A percentile compares a stretch with the other conserved stretches of the same genome.
These are phyloP conservation scores for Musa balbisiana DNA, from an alignment of 202 grass and related monocot genomes.

Conservation along the genomic window DNA sequence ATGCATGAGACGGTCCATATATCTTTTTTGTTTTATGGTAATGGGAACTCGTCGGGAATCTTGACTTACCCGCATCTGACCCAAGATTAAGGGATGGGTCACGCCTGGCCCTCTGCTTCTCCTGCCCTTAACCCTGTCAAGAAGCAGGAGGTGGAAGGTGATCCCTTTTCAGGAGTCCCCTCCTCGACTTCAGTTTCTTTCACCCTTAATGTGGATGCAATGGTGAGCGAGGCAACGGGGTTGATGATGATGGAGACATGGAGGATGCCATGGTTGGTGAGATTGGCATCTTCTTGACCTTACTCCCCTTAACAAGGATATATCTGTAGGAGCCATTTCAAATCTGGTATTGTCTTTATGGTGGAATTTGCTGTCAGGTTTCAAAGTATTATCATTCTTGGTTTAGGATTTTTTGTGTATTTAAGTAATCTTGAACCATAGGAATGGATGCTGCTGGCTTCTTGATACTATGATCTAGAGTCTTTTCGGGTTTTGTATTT, in stretches of 20 bases:
- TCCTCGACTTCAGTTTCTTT: not conserved
- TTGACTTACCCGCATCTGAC: slow-evolving; percentile 33
- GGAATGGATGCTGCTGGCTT: no score
- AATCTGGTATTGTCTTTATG: no score
- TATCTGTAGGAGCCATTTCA: slow-evolving; percentile 22
- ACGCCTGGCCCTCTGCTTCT: not conserved
- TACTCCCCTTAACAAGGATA: slow-evolving; percentile 53
- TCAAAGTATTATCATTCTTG: not conserved
- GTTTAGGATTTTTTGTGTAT: not conserved
- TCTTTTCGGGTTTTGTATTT: no score
- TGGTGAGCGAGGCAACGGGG: slow-evolving; percentile 33
- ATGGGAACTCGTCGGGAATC: no score
- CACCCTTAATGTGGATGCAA: not conserved
- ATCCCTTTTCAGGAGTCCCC: no score
- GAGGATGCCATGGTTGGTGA: slow-evolving; percentile 65
- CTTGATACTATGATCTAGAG: no score
- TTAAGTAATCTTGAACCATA: no score
- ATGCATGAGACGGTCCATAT: no score
- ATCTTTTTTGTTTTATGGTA: no score
- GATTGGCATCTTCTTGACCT: slow-evolving; percentile 68
- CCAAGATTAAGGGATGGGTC: slow-evolving; percentile 44
- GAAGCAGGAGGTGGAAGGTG: slow-evolving; percentile 1
- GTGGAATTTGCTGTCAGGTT: no score
- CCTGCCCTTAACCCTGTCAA: slow-evolving; percentile 5
- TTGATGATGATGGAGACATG: slow-evolving; percentile 22